These are phyloP conservation scores for Closterium sp. DNA, from an alignment of 139 green algal genomes.

Conservation along the genomic window DNA sequence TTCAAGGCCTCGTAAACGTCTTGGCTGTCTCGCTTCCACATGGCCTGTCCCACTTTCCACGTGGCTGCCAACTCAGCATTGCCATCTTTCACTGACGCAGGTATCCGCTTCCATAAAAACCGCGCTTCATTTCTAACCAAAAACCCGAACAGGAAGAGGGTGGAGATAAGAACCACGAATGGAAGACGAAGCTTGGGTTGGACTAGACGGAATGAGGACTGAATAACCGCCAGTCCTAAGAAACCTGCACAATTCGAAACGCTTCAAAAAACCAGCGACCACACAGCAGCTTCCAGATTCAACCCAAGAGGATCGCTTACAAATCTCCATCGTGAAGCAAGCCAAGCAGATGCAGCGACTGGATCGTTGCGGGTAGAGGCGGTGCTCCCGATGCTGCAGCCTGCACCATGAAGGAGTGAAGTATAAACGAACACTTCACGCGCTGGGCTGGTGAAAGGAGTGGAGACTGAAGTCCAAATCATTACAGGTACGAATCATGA, in stretches of 20 bases:
- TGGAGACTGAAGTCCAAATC: neutral
- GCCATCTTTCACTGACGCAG: neutral
- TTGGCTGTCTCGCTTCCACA: neutral
- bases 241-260: neutral
- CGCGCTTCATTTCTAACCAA: neutral
- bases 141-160: neutral
- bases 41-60: neutral
- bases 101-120: neutral
- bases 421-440: neutral
- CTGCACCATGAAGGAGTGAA: neutral
- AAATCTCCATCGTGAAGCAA: neutral
- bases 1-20: neutral
- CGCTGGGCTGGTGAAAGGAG: neutral
- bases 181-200: neutral
- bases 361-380: neutral
- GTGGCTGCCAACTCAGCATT: neutral
- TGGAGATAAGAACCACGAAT: neutral
- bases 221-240: neutral
- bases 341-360: neutral
- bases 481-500: neutral
- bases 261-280: neutral
- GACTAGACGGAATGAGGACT: neutral
- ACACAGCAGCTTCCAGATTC: neutral
- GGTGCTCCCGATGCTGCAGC: neutral
- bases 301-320: neutral